A percentile compares a stretch with the other conserved stretches of the same genome.
phyloP scores from a whole-genome alignment of 2,329 filamentous ascomycete species.

The Botrytis medusae region DNA sequence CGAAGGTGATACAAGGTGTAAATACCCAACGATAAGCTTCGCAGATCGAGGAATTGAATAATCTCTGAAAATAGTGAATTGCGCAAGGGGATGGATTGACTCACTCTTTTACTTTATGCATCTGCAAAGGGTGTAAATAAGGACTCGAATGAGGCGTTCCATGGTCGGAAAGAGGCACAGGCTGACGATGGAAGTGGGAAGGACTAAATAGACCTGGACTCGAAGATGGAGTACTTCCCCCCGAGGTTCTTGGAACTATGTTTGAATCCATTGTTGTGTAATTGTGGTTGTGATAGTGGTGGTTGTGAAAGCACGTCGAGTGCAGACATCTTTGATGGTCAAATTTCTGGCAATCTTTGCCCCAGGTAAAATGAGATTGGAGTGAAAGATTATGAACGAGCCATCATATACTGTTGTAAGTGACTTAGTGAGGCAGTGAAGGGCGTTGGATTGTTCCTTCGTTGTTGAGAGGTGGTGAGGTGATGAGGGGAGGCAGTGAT shows the following conservation, averaged over 20 bases:
- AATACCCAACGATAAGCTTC: neutral
- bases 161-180: slow-evolving; percentile 48
- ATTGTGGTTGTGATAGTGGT: slow-evolving; percentile 14
- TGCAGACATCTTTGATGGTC: slow-evolving; percentile 27
- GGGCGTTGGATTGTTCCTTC: neutral
- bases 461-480: neutral
- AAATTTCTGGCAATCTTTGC: slow-evolving; percentile 17
- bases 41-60: neutral
- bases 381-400: neutral
- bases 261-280: slow-evolving; percentile 39
- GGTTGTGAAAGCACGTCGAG: slow-evolving; percentile 22
- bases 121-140: slow-evolving; percentile 68
- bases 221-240: slow-evolving; percentile 58
- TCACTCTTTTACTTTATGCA: slow-evolving; percentile 75
- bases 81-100: slow-evolving; percentile 40
- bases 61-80: neutral
- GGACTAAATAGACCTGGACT: slow-evolving; percentile 64
- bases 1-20: neutral
- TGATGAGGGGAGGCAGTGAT: slow-evolving; percentile 12
- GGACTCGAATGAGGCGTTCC: slow-evolving; percentile 55
- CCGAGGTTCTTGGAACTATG: slow-evolving; percentile 33
- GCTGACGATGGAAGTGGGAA: slow-evolving; percentile 41
- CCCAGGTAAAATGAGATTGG: neutral
- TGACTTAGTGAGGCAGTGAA: neutral
- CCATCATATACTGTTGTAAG: neutral